These are phyloP conservation scores for Fusarium goolgardi DNA, from an alignment of 2,329 filamentous ascomycete genomes.

Conservation along the genomic window DNA sequence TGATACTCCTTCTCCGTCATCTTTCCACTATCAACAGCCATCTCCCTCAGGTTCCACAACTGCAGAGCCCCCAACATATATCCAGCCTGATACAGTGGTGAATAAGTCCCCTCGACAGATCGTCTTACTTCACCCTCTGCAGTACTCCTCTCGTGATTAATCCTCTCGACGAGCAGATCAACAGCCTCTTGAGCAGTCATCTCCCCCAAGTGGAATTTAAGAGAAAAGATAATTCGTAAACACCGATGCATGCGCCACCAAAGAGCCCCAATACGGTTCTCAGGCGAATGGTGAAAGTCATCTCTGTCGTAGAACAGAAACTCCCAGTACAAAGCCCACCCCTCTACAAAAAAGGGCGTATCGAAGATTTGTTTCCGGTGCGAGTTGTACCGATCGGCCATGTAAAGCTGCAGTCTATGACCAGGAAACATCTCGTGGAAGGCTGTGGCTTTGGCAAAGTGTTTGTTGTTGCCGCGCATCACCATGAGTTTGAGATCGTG, in stretches of 20 bases:
- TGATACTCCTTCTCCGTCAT: slow-evolving; percentile 34
- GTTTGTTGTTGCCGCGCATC: slow-evolving; percentile 33
- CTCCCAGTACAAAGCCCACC: slow-evolving; percentile 38
- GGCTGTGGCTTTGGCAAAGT: slow-evolving; percentile 25
- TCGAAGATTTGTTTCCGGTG: slow-evolving; percentile 34
- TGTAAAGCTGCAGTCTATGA: slow-evolving; percentile 29
- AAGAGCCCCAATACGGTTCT: slow-evolving; percentile 29
- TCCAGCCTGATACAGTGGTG: slow-evolving; percentile 32
- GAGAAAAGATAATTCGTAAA: slow-evolving; percentile 20
- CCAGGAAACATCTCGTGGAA: slow-evolving; percentile 39
- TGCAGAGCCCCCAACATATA: slow-evolving; percentile 34
- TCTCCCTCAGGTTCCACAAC: slow-evolving; percentile 31
- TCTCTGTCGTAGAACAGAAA: slow-evolving; percentile 31
- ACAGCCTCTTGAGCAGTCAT: slow-evolving; percentile 38
- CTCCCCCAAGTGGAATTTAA: slow-evolving; percentile 31
- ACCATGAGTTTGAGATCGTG: slow-evolving; percentile 37
- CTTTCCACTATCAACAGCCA: slow-evolving; percentile 23
- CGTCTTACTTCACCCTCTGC: slow-evolving; percentile 32
- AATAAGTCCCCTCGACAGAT: slow-evolving; percentile 33
- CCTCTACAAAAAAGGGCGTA: slow-evolving; percentile 32
- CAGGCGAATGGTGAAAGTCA: slow-evolving; percentile 30
- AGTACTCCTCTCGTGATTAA: slow-evolving; percentile 28
- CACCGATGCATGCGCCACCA: slow-evolving; percentile 40
- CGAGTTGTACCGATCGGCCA: slow-evolving; percentile 32
- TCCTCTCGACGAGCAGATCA: slow-evolving; percentile 16